A percentile compares a stretch with the other conserved stretches of the same genome.
Conservation (phyloP, 1,139 yeast species). For the Debaryomyces coudertii region DNA sequence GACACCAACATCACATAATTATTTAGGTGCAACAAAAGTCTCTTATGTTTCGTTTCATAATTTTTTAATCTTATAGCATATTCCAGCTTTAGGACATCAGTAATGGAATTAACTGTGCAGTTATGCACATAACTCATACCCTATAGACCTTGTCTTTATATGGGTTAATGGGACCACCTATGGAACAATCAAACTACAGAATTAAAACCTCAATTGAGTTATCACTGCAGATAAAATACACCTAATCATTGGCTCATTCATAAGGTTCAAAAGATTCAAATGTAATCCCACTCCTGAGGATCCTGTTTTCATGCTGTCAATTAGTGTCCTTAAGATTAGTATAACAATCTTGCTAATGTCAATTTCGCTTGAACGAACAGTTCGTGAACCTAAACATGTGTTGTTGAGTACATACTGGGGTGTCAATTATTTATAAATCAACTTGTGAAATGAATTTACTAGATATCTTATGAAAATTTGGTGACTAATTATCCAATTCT, state of each 20-base stretch:
- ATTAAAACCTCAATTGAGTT: neutral
- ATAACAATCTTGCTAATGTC: neutral
- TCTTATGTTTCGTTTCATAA: neutral
- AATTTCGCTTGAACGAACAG: neutral
- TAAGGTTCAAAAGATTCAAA: constrained; percentile 4
- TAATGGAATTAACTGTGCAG: neutral
- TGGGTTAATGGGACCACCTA: neutral
- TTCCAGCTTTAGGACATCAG: neutral
- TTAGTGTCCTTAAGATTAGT: neutral
- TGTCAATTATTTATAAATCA: neutral
- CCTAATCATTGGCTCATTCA: neutral
- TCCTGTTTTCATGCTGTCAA: neutral
- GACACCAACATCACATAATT: neutral
- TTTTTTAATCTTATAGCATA: neutral
- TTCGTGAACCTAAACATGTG: neutral
- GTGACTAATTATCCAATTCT: neutral
- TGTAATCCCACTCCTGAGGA: neutral
- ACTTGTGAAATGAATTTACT: neutral
- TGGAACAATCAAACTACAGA: neutral
- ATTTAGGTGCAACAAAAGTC: neutral
- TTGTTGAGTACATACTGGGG: no score
- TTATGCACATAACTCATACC: neutral
- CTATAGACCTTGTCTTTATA: neutral
- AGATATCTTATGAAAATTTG: neutral
- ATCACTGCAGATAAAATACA: neutral